Percentiles rank a stretch among this genome's conserved stretches.
These are phyloP conservation scores for Tricholoma sp. DNA, from an alignment of 768 basidiomycete species.

Conservation along the genomic window DNA sequence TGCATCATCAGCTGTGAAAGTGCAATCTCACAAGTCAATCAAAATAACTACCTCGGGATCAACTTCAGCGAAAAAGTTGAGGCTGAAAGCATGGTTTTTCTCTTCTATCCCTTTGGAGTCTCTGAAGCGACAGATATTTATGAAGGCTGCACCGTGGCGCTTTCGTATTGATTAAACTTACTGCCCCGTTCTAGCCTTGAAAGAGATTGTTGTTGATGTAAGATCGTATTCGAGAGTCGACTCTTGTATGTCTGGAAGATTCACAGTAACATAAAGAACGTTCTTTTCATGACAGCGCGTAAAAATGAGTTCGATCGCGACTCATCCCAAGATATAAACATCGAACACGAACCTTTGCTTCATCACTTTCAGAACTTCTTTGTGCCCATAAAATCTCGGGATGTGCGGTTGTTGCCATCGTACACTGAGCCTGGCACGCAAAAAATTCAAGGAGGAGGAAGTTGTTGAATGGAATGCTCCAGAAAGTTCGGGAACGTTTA, in stretches of 20 bases:
- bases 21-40: neutral
- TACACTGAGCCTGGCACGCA: neutral
- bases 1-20: slow-evolving; percentile 7
- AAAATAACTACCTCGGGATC: slow-evolving; percentile 60
- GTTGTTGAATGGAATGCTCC: slow-evolving; percentile 32
- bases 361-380: slow-evolving; percentile 62
- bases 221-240: slow-evolving; percentile 56
- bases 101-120: slow-evolving; percentile 38
- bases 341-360: slow-evolving; percentile 54
- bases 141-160: neutral
- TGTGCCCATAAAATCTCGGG: slow-evolving; percentile 97
- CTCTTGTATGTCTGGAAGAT: slow-evolving; percentile 68
- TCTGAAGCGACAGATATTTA: slow-evolving; percentile 19
- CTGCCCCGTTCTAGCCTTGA: slow-evolving; percentile 65
- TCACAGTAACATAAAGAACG: slow-evolving; percentile 79
- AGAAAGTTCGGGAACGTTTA: slow-evolving; percentile 30
- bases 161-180: slow-evolving; percentile 27
- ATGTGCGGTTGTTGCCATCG: slow-evolving; percentile 44
- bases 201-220: slow-evolving; percentile 50
- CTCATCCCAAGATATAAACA: slow-evolving; percentile 10
- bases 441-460: slow-evolving; percentile 18
- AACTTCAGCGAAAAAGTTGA: slow-evolving; percentile 75
- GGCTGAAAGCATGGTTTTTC: slow-evolving; percentile 67
- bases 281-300: slow-evolving; percentile 41
- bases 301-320: slow-evolving; percentile 12